Conservation (phyloP, 1,139 yeast genomes). For the Protomyces pachydermus region DNA sequence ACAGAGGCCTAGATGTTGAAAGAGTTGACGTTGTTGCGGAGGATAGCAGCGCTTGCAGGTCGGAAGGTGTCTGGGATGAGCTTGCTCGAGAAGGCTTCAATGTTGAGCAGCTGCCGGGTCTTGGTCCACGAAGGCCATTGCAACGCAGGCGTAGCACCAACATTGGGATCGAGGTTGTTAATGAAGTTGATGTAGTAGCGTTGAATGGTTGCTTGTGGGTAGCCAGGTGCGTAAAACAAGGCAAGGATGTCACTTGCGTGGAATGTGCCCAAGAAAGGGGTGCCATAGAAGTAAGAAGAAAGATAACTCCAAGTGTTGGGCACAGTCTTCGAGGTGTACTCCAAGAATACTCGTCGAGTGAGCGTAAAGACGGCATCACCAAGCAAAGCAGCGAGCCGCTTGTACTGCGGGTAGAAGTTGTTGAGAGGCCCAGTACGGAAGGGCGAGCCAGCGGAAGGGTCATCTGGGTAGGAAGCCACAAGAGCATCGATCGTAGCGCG, state of each 20-base stretch:
- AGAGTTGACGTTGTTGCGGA: neutral
- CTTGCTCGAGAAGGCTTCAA: neutral
- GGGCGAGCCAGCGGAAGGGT: neutral
- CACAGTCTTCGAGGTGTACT: neutral
- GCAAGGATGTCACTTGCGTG: constrained; percentile 1
- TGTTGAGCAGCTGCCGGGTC: neutral
- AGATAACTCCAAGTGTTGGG: neutral
- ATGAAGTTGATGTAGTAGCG: neutral
- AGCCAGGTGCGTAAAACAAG: neutral
- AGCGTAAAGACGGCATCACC: neutral
- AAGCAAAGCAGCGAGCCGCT: constrained; percentile 1
- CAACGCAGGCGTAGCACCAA: neutral
- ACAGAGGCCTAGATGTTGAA: neutral
- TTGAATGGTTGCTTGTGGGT: neutral
- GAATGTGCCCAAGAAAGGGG: neutral
- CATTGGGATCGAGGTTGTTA: neutral
- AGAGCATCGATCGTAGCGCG: neutral
- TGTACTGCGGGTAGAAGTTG: neutral
- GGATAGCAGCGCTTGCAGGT: neutral
- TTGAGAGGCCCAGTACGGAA: neutral
- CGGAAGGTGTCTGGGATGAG: neutral
- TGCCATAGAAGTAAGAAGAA: neutral
- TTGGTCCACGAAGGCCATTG: neutral
- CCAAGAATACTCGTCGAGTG: neutral
- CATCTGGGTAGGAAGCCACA: neutral